Evolutionary conservation across 768 basidiomycete species (phyloP).

Genomic region (Tulasnella sp.): DNA sequence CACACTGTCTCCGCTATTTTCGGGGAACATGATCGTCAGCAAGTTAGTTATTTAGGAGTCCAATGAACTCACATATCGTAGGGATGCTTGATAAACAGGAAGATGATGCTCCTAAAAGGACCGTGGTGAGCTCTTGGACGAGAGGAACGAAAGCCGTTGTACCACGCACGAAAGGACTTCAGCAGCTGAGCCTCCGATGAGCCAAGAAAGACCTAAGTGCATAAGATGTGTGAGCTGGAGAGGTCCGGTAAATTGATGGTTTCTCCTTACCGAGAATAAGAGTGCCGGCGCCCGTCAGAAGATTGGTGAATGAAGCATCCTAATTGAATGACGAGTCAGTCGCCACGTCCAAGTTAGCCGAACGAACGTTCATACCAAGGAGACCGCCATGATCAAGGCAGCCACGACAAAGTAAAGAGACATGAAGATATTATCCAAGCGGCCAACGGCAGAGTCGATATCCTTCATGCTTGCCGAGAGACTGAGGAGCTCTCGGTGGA

Average conservation of each 20-base stretch:
- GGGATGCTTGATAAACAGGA: constrained; percentile 76
- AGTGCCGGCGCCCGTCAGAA: constrained; percentile 77
- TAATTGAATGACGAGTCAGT: constrained; percentile 41
- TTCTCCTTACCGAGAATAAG: constrained; percentile 52
- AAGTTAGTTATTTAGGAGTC: not conserved
- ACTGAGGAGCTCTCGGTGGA: constrained; percentile 83
- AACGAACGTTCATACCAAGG: constrained; percentile 55
- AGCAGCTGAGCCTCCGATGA: constrained; percentile 63
- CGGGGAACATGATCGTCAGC: constrained; percentile 51
- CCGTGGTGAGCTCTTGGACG: constrained; percentile 63
- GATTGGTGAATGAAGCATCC: constrained; percentile 73
- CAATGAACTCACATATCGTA: constrained; percentile 21
- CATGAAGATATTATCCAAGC: constrained; percentile 87
- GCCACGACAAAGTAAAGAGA: constrained; percentile 72
- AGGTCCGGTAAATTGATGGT: not conserved
- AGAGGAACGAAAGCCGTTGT: not conserved
- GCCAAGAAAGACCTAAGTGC: constrained; percentile 73
- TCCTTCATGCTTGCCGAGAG: constrained; percentile 87
- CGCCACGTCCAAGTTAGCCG: not conserved
- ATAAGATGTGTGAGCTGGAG: not conserved
- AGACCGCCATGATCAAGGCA: constrained; percentile 80
- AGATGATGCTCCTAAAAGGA: constrained; percentile 83
- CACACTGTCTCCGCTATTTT: constrained; percentile 73
- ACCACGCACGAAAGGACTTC: constrained; percentile 37
- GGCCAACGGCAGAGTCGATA: constrained; percentile 84